Evolutionary conservation across 106 monocot species (phyloP).

Genomic region (Apostasia shenzhenica): DNA sequence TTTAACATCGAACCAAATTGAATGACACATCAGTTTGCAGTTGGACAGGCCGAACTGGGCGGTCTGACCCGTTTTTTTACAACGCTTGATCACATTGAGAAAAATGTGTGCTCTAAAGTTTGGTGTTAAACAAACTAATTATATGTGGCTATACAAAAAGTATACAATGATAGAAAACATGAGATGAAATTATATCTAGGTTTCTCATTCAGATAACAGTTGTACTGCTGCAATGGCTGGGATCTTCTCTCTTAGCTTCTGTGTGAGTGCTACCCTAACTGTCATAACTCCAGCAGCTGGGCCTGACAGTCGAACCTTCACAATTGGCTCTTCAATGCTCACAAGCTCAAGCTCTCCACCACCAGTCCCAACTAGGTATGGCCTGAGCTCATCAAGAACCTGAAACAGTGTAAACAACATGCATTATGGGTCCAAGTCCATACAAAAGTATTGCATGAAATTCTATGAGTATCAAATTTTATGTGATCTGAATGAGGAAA

Average conservation of each 20-base stretch:
- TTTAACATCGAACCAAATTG: too few species aligned
- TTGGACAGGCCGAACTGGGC: too few species aligned
- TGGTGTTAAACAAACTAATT: too few species aligned
- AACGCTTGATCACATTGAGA: too few species aligned
- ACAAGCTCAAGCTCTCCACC: slow-evolving; percentile 89
- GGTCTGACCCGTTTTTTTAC: too few species aligned
- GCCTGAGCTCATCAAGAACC: slow-evolving; percentile 98
- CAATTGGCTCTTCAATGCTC: slow-evolving; percentile 74
- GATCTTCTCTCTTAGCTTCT: slow-evolving; percentile 95
- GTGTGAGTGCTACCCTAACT: slow-evolving; percentile 80
- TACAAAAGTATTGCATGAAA: not conserved
- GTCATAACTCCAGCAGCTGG: slow-evolving; percentile 94
- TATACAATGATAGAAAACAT: too few species aligned
- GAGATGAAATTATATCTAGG: not conserved
- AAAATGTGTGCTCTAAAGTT: too few species aligned
- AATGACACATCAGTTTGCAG: too few species aligned
- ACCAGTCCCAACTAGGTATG: slow-evolving; percentile 84
- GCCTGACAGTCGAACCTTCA: slow-evolving; percentile 81
- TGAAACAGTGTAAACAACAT: slow-evolving; percentile 8
- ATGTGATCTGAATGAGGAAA: too few species aligned
- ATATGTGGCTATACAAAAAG: too few species aligned
- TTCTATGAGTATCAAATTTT: too few species aligned
- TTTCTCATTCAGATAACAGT: slow-evolving; percentile 18
- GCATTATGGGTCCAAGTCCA: not conserved
- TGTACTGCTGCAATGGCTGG: slow-evolving; percentile 94